Conservation (phyloP, 192 early-diverging fungal species). For the Funneliformis geosporum region DNA sequence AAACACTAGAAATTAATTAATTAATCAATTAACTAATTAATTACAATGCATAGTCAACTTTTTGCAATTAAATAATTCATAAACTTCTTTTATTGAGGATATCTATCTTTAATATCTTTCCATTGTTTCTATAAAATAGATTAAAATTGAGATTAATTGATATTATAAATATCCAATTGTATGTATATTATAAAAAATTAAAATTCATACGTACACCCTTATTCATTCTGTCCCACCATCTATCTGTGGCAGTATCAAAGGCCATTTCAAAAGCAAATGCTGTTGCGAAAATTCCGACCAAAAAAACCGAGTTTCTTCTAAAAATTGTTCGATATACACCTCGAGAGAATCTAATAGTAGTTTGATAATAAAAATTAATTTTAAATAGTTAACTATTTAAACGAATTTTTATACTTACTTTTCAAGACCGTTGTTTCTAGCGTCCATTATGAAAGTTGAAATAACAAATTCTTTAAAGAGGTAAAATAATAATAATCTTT, state of each 20-base stretch:
- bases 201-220: slow-evolving; percentile 63
- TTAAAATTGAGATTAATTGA: slow-evolving; percentile 4
- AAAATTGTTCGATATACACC: slow-evolving; percentile 63
- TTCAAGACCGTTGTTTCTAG: neutral
- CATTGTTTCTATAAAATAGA: slow-evolving; percentile 68
- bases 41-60: neutral
- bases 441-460: neutral
- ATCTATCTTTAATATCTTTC: slow-evolving; percentile 80
- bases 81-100: slow-evolving; percentile 32
- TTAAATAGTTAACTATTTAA: neutral
- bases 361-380: neutral
- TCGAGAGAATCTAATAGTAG: slow-evolving; percentile 39
- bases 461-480: too few species aligned
- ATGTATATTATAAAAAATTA: neutral
- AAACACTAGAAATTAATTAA: slow-evolving; percentile 48
- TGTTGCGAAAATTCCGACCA: slow-evolving; percentile 64
- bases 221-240: slow-evolving; percentile 72
- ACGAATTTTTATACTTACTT: neutral
- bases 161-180: neutral
- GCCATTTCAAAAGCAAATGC: slow-evolving; percentile 75
- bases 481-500: too few species aligned
- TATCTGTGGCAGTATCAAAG: slow-evolving; percentile 63
- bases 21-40: neutral
- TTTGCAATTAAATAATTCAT: neutral
- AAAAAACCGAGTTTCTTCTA: slow-evolving; percentile 71